Conservation (phyloP, 441 rosid genomes). For the Aquilaria agallochum region DNA sequence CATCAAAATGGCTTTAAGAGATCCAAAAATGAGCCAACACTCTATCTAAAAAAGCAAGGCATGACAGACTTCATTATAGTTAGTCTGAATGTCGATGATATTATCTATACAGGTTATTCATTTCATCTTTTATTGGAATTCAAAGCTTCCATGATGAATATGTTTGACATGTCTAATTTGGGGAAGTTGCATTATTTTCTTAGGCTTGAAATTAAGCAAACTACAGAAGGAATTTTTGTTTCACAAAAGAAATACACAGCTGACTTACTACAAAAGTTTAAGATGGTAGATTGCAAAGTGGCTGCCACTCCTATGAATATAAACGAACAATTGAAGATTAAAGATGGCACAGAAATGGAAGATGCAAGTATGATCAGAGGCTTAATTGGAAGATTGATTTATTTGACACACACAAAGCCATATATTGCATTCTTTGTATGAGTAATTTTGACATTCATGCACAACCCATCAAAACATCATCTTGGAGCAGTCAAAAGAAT, state of each 20-base stretch:
- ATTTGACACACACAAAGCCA: not conserved
- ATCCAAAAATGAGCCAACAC: not conserved
- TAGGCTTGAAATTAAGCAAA: not conserved
- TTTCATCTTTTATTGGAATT: not conserved
- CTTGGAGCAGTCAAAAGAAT: not conserved
- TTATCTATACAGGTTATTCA: not conserved
- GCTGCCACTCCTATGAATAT: not conserved
- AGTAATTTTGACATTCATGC: not conserved
- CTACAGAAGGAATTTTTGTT: not conserved
- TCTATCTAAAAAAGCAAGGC: not conserved
- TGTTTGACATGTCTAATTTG: slow-evolving; percentile 2
- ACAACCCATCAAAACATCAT: not conserved
- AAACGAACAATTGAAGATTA: not conserved
- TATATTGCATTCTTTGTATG: not conserved
- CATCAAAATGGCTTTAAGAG: not conserved
- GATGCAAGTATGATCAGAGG: too few relatives aligned
- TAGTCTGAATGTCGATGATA: not conserved
- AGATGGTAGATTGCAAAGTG: not conserved
- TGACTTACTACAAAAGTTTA: not conserved
- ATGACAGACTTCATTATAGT: not conserved
- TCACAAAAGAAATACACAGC: not conserved
- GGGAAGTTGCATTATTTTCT: not conserved
- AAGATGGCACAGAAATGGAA: too few relatives aligned
- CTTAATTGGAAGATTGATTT: too few relatives aligned
- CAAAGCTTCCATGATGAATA: not conserved